Conservation (phyloP, 2,329 filamentous ascomycete genomes). For the Sporothrix protearum region DNA sequence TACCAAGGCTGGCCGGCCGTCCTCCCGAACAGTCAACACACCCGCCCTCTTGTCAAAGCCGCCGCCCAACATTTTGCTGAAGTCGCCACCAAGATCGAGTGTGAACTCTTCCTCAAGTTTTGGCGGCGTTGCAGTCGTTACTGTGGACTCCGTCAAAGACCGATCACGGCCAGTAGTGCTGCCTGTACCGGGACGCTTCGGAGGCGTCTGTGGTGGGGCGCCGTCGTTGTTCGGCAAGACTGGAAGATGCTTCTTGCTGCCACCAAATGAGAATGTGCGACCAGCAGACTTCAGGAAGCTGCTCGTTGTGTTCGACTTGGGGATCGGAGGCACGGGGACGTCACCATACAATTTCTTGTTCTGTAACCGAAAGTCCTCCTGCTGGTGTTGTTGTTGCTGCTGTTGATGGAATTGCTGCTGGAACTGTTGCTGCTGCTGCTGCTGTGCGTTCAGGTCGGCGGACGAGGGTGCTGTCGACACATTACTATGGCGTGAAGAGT, state of each 20-base stretch:
- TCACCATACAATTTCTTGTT: constrained; percentile 41
- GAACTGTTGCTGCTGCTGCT: constrained; percentile 15
- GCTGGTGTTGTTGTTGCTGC: constrained; percentile 17
- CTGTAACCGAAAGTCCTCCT: constrained; percentile 41
- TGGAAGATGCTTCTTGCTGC: constrained; percentile 49
- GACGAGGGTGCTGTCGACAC: constrained; percentile 60
- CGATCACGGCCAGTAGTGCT: constrained; percentile 41
- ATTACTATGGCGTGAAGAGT: constrained; percentile 60
- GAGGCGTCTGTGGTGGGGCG: constrained; percentile 29
- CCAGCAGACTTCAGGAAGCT: constrained; percentile 55
- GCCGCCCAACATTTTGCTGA: constrained; percentile 54
- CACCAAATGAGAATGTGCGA: constrained; percentile 59
- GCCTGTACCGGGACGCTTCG: constrained; percentile 34
- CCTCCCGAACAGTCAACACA: constrained; percentile 44
- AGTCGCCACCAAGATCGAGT: constrained; percentile 56
- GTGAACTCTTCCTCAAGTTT: constrained; percentile 46
- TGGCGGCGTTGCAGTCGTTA: constrained; percentile 52
- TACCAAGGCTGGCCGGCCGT: constrained; percentile 36
- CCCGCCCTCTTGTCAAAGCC: constrained; percentile 55
- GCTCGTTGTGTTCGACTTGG: constrained; percentile 46
- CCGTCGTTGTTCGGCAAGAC: constrained; percentile 39
- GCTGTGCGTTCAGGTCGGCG: constrained; percentile 42
- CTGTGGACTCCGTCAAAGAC: constrained; percentile 53
- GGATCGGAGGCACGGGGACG: constrained; percentile 41
- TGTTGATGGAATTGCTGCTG: constrained; percentile 15